Evolutionary conservation across 176 grass and related monocot species (phyloP), one percentile per base, ranked within the genome.

Genomic region (Carex littledalei): DNA sequence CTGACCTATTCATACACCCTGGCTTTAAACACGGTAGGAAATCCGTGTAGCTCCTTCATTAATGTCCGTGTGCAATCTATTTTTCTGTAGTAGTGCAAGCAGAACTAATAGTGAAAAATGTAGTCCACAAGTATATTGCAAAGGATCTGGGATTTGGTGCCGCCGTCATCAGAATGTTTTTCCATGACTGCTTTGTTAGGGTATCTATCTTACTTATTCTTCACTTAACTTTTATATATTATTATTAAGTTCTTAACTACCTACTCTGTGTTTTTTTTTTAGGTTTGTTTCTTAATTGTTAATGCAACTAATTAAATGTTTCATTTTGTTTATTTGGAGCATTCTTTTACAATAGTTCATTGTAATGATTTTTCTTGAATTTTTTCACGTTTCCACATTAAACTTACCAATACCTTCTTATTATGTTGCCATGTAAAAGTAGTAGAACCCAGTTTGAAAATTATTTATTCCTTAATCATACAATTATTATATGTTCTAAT

Each of bases 151-250:
- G 94, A 35, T 83, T 87, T n/a, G 91, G 89, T 22, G 85, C 94
- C 0, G 94, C 89, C 16, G 58, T 93, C 43, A 82, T 96, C 43
- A 76, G 94, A 43, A 76, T 97, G 45, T 79, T 86, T 74, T 97
- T 93, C 87, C 91, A 94, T 63, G 92, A 94, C 81, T 94, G 92
- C 84, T 94, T 94, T 12, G 88, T 92, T 21, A 85, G 84, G 50
- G 88, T 92, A 88, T 79, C 20, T 47, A 5, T 60, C 18, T 22
- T 17, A 67, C 10, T 39, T 4, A 6, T 1, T 63, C 1, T 29
- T 31, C 37, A n/a, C 7, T 70, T 18, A 18, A 37, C 2, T 41
- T 43, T 18, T 20, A 11, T 41, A 11, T 10, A n/a, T 9, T 35
- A 35, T 35, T 35, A 35, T n/a, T 18, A 3, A 43, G 1, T 67